Evolutionary conservation across 1,139 yeast genomes (phyloP), one percentile per base, ranked within the genome.

Genomic region (Candida sp.): DNA sequence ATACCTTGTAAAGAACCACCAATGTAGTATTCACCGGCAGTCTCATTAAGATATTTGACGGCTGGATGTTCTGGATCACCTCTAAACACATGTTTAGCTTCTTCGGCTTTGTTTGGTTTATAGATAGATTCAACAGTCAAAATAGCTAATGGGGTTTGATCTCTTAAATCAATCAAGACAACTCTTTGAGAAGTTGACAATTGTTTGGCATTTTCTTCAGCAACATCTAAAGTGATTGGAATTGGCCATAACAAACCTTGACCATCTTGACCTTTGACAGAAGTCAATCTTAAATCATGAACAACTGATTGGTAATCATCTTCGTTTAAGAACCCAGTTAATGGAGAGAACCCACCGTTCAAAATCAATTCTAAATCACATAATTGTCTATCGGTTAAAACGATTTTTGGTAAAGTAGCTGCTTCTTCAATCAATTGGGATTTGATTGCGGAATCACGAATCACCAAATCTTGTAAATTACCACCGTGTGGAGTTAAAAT

Each of bases 21-120:
- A 42, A 91, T 73, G 66, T 91, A 90, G 57, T 73, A 79, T 30
- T 88, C 96, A 58, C 93, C 91, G 40, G 91, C 93, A 42, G 77
- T 75, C 51, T 87, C 82, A 58, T 67, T 61, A 55, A 91, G 75
- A 66, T 88, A 91, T 57, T 74, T 77, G 57, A 87, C 74, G 21
- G 98, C 97, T 19, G 98, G 98, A 66, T 91, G 98, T 63, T 91
- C 98, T 38, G 96, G 93, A 64, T 91, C 98, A 50, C 98, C 98
- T 63, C 98, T 82, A 70, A 90, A 91, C 22, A 90, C 97, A 58
- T 84, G 77, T 53, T 81, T 68, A 45, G 97, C 97, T 71, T 91
- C 98, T 34, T 62, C 62, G 43, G 70, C 58, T 74, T 91, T 91
- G 68, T 91, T 76, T 52, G 97, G 97, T 56, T 75, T 75, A 71